Conservation (phyloP, 1,284 basidiomycete species). For the Gomphus bonarii region DNA sequence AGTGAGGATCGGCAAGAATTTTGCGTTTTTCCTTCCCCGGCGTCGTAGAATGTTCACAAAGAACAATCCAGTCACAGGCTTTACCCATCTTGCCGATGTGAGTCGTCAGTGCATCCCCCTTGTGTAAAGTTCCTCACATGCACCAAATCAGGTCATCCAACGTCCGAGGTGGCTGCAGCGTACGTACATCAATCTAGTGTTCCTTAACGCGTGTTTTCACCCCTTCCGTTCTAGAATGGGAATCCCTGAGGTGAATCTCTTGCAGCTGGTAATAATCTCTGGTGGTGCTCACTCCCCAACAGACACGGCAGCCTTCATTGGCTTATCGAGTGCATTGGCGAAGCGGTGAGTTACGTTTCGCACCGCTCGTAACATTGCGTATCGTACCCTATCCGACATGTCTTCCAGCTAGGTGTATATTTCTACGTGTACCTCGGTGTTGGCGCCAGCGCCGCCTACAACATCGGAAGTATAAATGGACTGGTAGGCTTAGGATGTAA, state of each 20-base stretch:
- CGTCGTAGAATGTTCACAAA: not conserved
- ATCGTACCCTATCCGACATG: conserved; percentile 14
- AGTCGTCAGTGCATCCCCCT: not conserved
- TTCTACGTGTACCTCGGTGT: conserved; percentile 48
- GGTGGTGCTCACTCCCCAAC: not conserved
- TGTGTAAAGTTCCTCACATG: not conserved
- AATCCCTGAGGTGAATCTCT: not conserved
- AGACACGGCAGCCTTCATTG: conserved; percentile 41
- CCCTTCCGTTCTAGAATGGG: not conserved
- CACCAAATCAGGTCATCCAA: not conserved
- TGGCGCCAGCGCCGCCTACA: conserved; percentile 45
- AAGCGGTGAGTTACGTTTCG: conserved; percentile 31
- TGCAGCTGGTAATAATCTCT: too few species aligned
- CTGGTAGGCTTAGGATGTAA: conserved; percentile 38
- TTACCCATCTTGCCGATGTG: conserved; percentile 1
- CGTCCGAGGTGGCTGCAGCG: conserved; percentile 2
- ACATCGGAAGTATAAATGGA: conserved; percentile 39
- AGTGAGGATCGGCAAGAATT: not conserved
- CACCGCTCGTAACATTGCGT: not conserved
- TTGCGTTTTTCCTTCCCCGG: not conserved
- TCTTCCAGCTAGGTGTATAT: conserved; percentile 32
- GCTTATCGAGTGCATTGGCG: conserved; percentile 48
- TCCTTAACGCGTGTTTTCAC: not conserved
- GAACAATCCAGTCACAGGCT: not conserved
- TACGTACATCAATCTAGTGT: not conserved